Evolutionary conservation across 257 asterid genomes (phyloP).

Genomic region (Linderniella brevidens): DNA sequence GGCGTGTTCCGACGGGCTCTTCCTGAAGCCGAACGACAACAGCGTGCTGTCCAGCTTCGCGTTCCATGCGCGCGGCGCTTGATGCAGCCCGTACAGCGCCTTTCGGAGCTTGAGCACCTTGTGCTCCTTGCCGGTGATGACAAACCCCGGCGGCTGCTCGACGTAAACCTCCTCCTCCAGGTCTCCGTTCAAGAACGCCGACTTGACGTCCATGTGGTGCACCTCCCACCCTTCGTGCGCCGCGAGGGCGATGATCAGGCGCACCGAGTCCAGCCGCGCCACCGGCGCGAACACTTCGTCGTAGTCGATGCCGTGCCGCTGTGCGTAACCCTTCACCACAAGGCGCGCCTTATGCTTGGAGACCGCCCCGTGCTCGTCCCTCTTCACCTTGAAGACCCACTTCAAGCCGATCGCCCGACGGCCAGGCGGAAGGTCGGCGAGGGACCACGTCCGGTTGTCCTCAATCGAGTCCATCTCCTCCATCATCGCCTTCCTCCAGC

Average conservation of each 20-base stretch:
- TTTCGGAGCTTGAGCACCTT: not conserved
- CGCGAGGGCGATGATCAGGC: not conserved
- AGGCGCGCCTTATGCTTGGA: not conserved
- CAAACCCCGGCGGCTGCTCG: not conserved
- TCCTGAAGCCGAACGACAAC: not conserved
- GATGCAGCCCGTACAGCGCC: not conserved
- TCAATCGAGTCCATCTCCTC: not conserved
- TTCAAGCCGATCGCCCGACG: not conserved
- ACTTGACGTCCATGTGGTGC: not conserved
- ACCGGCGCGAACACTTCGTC: not conserved
- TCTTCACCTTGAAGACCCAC: constrained; percentile 2
- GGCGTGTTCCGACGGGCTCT: not conserved
- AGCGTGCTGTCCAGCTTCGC: not conserved
- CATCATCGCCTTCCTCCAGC: not conserved
- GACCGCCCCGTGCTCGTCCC: not conserved
- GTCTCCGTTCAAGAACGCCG: not conserved
- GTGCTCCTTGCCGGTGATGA: not conserved
- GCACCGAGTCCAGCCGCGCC: not conserved
- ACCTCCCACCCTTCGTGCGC: not conserved
- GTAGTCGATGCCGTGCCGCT: not conserved
- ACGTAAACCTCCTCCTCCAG: not conserved
- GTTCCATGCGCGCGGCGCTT: constrained; percentile 3
- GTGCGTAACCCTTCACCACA: not conserved
- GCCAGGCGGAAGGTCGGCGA: not conserved
- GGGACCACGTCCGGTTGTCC: not conserved